Conservation (phyloP, 2,329 filamentous ascomycete species). For the Pseudocercospora fuligena region DNA sequence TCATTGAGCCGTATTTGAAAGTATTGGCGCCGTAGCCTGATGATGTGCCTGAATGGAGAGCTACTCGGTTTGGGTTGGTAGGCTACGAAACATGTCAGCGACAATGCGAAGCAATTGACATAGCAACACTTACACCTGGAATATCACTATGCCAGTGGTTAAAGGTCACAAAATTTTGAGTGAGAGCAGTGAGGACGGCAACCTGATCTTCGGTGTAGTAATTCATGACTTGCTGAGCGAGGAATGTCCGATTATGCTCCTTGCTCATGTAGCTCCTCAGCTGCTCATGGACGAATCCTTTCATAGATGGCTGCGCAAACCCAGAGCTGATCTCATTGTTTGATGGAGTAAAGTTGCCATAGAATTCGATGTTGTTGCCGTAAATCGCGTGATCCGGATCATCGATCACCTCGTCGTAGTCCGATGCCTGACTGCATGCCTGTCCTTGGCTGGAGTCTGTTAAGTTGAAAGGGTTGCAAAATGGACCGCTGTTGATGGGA, state of each 20-base stretch:
- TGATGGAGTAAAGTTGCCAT: slow-evolving; percentile 44
- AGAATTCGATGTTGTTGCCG: slow-evolving; percentile 44
- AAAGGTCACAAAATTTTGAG: slow-evolving; percentile 46
- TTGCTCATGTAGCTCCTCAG: slow-evolving; percentile 44
- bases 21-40: slow-evolving; percentile 40
- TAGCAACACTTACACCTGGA: slow-evolving; percentile 36
- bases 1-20: slow-evolving; percentile 43
- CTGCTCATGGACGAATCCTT: slow-evolving; percentile 47
- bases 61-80: slow-evolving; percentile 46
- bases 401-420: slow-evolving; percentile 45
- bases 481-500: slow-evolving; percentile 19
- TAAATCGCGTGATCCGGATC: slow-evolving; percentile 44
- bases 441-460: slow-evolving; percentile 9
- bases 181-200: slow-evolving; percentile 42
- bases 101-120: no score
- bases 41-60: slow-evolving; percentile 44
- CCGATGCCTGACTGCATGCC: slow-evolving; percentile 35
- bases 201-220: slow-evolving; percentile 45
- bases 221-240: slow-evolving; percentile 40
- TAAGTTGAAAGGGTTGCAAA: slow-evolving; percentile 20
- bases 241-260: slow-evolving; percentile 42
- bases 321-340: slow-evolving; percentile 38
- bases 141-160: slow-evolving; percentile 46
- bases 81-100: slow-evolving; percentile 25
- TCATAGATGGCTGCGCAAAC: slow-evolving; percentile 40